Percentiles rank a stretch among this genome's conserved stretches.
phyloP scores from a whole-genome alignment of 2,329 filamentous ascomycete genomes.

The Cordyceps militaris region DNA sequence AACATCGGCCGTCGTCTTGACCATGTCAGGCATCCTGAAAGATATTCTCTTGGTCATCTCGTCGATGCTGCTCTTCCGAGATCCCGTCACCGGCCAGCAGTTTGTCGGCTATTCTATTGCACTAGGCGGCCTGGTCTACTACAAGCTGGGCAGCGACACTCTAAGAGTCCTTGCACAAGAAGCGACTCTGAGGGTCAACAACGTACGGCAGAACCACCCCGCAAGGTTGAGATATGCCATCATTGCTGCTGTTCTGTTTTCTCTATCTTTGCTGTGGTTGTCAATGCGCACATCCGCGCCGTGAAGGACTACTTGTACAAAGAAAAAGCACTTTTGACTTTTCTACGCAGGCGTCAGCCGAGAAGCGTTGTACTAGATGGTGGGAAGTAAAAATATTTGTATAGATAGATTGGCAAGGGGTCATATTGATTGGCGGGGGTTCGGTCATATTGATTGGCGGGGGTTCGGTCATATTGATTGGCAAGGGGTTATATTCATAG shows the following conservation, averaged over 20 bases:
- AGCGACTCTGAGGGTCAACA: not conserved
- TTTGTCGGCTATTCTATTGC: conserved; percentile 80
- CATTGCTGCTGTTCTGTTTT: not conserved
- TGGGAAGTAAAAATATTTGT: too few species aligned
- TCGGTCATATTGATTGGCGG: too few species aligned
- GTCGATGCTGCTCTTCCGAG: conserved; percentile 76
- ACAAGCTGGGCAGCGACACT: conserved; percentile 59
- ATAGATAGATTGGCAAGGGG: too few species aligned
- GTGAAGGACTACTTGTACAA: too few species aligned
- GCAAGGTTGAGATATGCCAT: not conserved
- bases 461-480: too few species aligned
- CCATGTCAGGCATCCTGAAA: conserved; percentile 81
- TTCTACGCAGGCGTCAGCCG: too few species aligned
- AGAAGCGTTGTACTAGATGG: too few species aligned
- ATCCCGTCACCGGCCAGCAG: conserved; percentile 66
- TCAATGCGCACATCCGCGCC: not conserved
- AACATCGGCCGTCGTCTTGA: conserved; percentile 76
- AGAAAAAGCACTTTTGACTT: too few species aligned
- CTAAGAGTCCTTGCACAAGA: not conserved
- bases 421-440: too few species aligned
- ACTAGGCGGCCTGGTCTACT: conserved; percentile 69
- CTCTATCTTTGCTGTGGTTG: not conserved
- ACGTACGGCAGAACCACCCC: not conserved
- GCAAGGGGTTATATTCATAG: too few species aligned
- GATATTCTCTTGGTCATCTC: conserved; percentile 75